These are phyloP conservation scores for Terana coerulea DNA, from an alignment of 768 basidiomycete species.

Conservation along the genomic window DNA sequence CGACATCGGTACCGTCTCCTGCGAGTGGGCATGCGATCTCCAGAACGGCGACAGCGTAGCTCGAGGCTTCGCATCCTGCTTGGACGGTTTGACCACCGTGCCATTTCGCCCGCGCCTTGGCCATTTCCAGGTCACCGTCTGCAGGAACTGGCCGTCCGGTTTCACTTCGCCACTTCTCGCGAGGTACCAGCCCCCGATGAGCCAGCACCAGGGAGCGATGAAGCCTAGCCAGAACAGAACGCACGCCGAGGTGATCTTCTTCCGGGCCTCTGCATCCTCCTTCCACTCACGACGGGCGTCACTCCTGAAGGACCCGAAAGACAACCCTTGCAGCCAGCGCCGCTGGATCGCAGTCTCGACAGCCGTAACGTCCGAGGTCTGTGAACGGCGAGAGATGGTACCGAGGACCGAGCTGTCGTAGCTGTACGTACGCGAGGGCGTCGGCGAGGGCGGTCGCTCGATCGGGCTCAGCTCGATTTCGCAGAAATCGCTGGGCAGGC, in stretches of 20 bases:
- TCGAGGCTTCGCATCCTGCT: conserved; percentile 22
- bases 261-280: not conserved
- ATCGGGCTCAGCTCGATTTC: conserved; percentile 6
- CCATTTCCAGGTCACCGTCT: conserved; percentile 19
- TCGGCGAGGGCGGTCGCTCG: not conserved
- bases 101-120: conserved; percentile 38
- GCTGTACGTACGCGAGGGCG: not conserved
- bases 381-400: conserved; percentile 16
- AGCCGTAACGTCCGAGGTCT: conserved; percentile 13
- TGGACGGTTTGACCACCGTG: conserved; percentile 32
- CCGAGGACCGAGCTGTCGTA: conserved; percentile 8
- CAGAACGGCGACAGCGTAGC: conserved; percentile 32
- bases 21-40: not conserved
- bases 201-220: conserved; percentile 69
- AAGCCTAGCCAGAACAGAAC: conserved; percentile 78
- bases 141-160: conserved; percentile 36
- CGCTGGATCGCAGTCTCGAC: conserved; percentile 23
- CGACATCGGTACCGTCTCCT: conserved; percentile 10
- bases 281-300: conserved; percentile 11
- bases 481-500: conserved; percentile 5
- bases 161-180: conserved; percentile 37
- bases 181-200: conserved; percentile 71
- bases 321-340: conserved; percentile 27
- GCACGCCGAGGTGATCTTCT: conserved; percentile 19
- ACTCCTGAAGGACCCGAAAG: conserved; percentile 23